Evolutionary conservation across 164 flowering plant species (phyloP), one percentile per base, ranked within the genome.

Genomic region (Kalanchoe fedtschenkoi): DNA sequence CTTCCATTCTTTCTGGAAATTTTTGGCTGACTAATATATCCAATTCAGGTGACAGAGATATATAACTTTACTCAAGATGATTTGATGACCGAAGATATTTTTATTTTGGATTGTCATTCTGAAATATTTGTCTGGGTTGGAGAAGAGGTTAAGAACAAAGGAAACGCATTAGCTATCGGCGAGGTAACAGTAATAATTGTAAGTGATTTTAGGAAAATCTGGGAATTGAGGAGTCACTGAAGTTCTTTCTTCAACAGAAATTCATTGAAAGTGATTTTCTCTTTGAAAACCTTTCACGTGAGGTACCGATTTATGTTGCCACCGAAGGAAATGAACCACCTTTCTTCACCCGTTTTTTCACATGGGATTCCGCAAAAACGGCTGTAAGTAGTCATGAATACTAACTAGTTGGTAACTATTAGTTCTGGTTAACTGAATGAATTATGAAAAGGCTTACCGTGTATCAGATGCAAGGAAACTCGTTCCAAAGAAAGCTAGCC

Each of bases 111-210:
- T 62, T 83, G 89, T 80, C 74, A 71, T 41, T 64, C 16, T 17
- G 96, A 82, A 70, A 66, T 89, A 34, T 82, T 71, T 73, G 86
- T 89, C 32, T 89, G 96, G 95, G 61, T 85, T 17, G 96, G 95
- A 55, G 58, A 65, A 68, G 73, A 67, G 57, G 54, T 79, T 66
- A 69, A 37, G 66, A 74, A 79, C 57, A 83, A 81, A 64, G 70
- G 75, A 66, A 63, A 70, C 58, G 86, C 84, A 22, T 67, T 84
- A 33, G 32, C 33, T 56, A 60, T 81, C 63, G 88, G 88, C 59
- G 70, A 55, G 86, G 95, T 86, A 77, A 69, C 21, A 13, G 22
- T 28, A 29, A 39, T 44, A 51, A 14, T 14, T 57, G 32, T 34
- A 14, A 61, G 34, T 14, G 42, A 42, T 60, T 51, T 55, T 10